Base-by-base conservation (phyloP, 169 alveolate species). In the Blepharisma undulans region DNA sequence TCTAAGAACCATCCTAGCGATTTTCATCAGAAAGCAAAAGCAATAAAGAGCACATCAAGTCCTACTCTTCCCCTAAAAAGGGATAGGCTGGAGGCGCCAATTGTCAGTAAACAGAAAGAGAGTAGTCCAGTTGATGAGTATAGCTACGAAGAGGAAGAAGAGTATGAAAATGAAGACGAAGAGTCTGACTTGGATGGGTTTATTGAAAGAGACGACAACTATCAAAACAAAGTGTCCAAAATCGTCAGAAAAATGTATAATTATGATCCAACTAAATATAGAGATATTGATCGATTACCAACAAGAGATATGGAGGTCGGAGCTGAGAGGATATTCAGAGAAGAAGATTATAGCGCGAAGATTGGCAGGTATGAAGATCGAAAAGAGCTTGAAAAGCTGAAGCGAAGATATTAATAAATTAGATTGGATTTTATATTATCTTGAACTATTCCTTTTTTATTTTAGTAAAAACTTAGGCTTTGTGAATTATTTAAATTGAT, bases 211-310 rank as follows among this genome's bases (percentile, higher is more conserved):
- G 91, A 86, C 36, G 84, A 60, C 36, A 66, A 60, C 29, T n/a
- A 86, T 3, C 29, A 60, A 19, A 48, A 86, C 30, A 86, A 60
- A 7, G 66, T 72, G 25, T n/a, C 25, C 16, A 60, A 72, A 25
- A 66, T 72, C 59, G 84, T 86, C 29, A 60, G 91, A 72, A 86
- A 86, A 86, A 71, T 86, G 71, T 29, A n/a, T 27, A 36, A 36
- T n/a, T 86, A 29, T 32, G 91, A 86, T 32, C 91, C 91, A 66
- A 66, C 72, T 19, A 60, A 36, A 34, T 86, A 86, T 32, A 86
- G 36, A 10, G 72, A 86, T 66, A 86, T 86, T 86, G 91, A 86
- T 34, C 29, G 60, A n/a, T 30, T 27, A n/a, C 29, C 59, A 18
- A 36, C 59, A 19, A 60, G 84, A 66, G 84, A 71, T 5, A 86